Evolutionary conservation across 352 stramenopile species (phyloP).

Genomic region (Pythium biforme): DNA sequence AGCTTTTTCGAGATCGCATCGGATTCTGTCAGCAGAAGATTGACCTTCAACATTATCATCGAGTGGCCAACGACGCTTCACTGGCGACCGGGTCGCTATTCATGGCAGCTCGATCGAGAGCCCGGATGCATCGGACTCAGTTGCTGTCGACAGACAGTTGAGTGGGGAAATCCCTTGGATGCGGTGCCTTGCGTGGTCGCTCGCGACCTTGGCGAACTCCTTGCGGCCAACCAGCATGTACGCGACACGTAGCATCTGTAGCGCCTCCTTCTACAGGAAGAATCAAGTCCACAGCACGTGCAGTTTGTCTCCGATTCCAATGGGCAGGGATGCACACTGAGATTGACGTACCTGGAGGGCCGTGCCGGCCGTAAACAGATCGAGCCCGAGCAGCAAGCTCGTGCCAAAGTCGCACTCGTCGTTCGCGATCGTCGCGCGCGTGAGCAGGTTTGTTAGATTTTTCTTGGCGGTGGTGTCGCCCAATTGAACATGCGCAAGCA

Average conservation of each 20-base stretch:
- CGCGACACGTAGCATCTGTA: conserved; percentile 44
- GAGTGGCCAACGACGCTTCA: too few relatives aligned
- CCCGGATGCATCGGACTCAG: neutral
- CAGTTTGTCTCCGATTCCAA: too few relatives aligned
- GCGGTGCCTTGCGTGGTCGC: conserved; percentile 37
- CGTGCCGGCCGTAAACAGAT: conserved; percentile 47
- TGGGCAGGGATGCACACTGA: too few relatives aligned
- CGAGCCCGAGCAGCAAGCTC: conserved; percentile 53
- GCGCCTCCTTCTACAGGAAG: conserved; percentile 39
- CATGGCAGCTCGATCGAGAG: conserved; percentile 3
- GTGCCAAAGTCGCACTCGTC: conserved; percentile 77
- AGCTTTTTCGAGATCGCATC: neutral
- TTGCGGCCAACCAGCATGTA: conserved; percentile 52
- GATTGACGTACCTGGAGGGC: conserved; percentile 36
- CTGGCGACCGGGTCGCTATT: neutral
- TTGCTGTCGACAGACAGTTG: conserved; percentile 16
- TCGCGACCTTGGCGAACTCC: conserved; percentile 43
- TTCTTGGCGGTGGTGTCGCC: conserved; percentile 27
- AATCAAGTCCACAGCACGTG: too few relatives aligned
- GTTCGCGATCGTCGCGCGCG: conserved; percentile 60
- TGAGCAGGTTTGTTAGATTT: conserved; percentile 52
- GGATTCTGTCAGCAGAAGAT: neutral
- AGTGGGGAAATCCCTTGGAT: conserved; percentile 4
- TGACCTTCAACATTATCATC: conserved; percentile 13
- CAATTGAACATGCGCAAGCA: conserved; percentile 33